A percentile compares a stretch with the other conserved stretches of the same genome.
phyloP scores from a whole-genome alignment of 768 basidiomycete genomes.

The Asterophora parasitica region DNA sequence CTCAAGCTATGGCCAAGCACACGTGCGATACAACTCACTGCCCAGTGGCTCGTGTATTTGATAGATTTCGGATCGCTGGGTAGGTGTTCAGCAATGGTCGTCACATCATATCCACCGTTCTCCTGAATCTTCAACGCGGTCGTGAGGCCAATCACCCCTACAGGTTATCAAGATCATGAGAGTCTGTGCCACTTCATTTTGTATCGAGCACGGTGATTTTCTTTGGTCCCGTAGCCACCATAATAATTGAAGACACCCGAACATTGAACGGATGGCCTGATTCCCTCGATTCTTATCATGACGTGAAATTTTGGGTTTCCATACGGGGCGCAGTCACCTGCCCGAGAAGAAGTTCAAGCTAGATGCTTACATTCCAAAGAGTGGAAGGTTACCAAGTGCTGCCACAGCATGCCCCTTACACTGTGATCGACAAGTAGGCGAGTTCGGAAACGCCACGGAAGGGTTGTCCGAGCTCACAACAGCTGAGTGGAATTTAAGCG shows the following conservation, averaged over 20 bases:
- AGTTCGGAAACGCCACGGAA: too few species aligned
- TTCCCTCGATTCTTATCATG: too few species aligned
- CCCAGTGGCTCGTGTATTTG: constrained; percentile 78
- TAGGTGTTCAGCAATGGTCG: constrained; percentile 62
- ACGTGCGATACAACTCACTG: constrained; percentile 37
- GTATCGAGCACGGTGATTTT: constrained; percentile 13
- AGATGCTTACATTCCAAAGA: too few species aligned
- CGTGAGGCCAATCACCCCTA: constrained; percentile 76
- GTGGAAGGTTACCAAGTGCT: too few species aligned
- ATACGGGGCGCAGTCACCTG: too few species aligned
- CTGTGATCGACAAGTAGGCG: too few species aligned
- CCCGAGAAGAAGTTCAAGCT: too few species aligned
- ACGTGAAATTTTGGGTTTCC: too few species aligned
- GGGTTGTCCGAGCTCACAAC: too few species aligned
- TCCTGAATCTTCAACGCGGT: constrained; percentile 69
- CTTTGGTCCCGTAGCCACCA: constrained; percentile 11
- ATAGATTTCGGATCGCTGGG: constrained; percentile 66
- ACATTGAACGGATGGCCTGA: too few species aligned
- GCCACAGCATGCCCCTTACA: too few species aligned
- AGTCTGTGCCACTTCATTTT: not conserved
- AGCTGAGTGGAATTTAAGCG: too few species aligned
- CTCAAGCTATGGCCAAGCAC: not conserved
- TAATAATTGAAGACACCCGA: not conserved
- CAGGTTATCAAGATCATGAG: not conserved
- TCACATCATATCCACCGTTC: constrained; percentile 54